Conservation (phyloP, 805 yeast species). For the Metschnikowia aberdeeniae region DNA sequence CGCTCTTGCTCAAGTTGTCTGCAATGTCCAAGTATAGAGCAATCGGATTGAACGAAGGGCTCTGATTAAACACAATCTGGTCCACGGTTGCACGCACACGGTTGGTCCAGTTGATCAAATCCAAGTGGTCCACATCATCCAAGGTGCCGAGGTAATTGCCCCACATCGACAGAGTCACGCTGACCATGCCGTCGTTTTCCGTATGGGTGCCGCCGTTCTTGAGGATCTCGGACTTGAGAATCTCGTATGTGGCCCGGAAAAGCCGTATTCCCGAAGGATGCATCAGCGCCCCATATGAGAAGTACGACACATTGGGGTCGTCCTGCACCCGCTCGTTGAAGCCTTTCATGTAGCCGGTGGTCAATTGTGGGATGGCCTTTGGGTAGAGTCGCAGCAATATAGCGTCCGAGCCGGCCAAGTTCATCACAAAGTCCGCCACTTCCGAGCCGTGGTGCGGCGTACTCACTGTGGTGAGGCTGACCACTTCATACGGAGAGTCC, state of each 20-base stretch:
- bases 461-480: conserved; percentile 75
- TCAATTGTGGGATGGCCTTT: conserved; percentile 55
- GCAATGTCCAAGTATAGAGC: conserved; percentile 68
- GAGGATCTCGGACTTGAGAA: conserved; percentile 38
- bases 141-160: conserved; percentile 79
- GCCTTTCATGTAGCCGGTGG: conserved; percentile 47
- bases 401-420: conserved; percentile 23
- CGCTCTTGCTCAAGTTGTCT: conserved; percentile 55
- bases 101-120: conserved; percentile 80
- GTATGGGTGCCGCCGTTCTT: conserved; percentile 32
- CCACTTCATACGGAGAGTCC: conserved; percentile 49
- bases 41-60: conserved; percentile 55
- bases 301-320: conserved; percentile 63
- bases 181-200: conserved; percentile 83
- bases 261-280: conserved; percentile 58
- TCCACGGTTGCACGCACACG: conserved; percentile 37
- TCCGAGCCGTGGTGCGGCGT: conserved; percentile 90
- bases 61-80: conserved; percentile 25
- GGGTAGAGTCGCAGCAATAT: conserved; percentile 22
- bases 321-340: conserved; percentile 54
- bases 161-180: conserved; percentile 76
- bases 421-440: conserved; percentile 66
- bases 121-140: conserved; percentile 77
- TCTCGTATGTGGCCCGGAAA: conserved; percentile 60
- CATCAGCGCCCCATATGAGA: conserved; percentile 79